Evolutionary conservation across 345 rosid species (phyloP).

Genomic region (Populus pruinosa): DNA sequence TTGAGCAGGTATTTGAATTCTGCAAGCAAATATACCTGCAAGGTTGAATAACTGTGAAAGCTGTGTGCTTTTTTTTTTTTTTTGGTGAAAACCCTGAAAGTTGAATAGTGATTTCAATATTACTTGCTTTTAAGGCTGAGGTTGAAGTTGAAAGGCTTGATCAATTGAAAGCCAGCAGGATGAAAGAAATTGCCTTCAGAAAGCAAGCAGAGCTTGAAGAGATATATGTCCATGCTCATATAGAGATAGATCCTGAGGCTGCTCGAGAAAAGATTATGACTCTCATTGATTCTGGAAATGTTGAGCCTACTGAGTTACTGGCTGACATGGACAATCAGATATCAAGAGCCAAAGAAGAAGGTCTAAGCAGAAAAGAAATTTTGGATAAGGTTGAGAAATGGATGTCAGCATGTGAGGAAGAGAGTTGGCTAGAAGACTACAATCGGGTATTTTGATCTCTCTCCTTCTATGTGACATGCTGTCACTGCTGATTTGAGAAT

Average conservation of each 20-base stretch:
- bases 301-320: constrained; percentile 87
- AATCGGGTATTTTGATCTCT: constrained; percentile 54
- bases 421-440: constrained; percentile 99
- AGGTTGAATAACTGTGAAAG: not conserved
- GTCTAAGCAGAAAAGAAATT: constrained; percentile 87
- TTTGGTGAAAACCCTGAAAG: not conserved
- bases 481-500: not conserved
- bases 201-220: constrained; percentile 94
- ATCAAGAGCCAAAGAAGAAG: constrained; percentile 83
- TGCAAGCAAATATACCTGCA: not conserved
- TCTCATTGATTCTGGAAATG: constrained; percentile 75
- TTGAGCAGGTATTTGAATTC: constrained; percentile 63
- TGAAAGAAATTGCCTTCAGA: constrained; percentile 97
- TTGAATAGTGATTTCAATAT: constrained; percentile 20
- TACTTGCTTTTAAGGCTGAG: constrained; percentile 54
- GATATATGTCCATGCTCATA: constrained; percentile 71
- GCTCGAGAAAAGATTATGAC: constrained; percentile 88
- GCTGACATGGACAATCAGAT: constrained; percentile 95
- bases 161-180: constrained; percentile 85
- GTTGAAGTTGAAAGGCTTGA: constrained; percentile 96
- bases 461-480: not conserved
- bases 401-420: constrained; percentile 99
- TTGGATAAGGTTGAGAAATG: constrained; percentile 97
- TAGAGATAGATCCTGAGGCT: constrained; percentile 73
- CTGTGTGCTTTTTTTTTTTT: not conserved